A percentile compares a stretch with the other conserved stretches of the same genome.
phyloP scores from a whole-genome alignment of 2,329 filamentous ascomycete genomes.

The Tolypocladium endophyticum region DNA sequence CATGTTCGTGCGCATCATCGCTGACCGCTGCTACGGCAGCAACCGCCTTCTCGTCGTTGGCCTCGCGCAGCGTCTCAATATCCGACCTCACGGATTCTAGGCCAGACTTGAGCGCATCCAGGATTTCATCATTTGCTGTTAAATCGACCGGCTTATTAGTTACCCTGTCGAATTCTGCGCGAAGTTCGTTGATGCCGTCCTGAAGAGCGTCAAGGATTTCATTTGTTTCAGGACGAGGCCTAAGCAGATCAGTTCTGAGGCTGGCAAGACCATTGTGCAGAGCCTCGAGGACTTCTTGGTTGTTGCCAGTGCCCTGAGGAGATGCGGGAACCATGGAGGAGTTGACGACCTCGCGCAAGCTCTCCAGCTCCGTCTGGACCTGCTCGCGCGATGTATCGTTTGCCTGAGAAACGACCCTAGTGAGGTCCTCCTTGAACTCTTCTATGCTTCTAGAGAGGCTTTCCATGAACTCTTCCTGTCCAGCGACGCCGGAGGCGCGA shows the following conservation, averaged over 20 bases:
- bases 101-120: constrained; percentile 78
- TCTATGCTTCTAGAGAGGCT: constrained; percentile 56
- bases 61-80: constrained; percentile 65
- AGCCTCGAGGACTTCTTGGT: constrained; percentile 60
- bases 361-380: constrained; percentile 73
- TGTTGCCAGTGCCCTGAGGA: constrained; percentile 31
- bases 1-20: constrained; percentile 12
- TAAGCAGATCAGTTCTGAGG: constrained; percentile 64
- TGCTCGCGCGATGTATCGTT: constrained; percentile 45
- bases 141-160: constrained; percentile 71
- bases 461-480: constrained; percentile 71
- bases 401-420: constrained; percentile 42
- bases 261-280: constrained; percentile 63
- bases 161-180: constrained; percentile 65
- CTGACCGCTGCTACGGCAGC: constrained; percentile 36
- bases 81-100: constrained; percentile 66
- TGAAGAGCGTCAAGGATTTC: constrained; percentile 85
- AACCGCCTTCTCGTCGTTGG: constrained; percentile 38
- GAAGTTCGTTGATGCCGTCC: constrained; percentile 72
- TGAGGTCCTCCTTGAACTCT: constrained; percentile 56
- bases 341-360: constrained; percentile 68
- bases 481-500: constrained; percentile 54
- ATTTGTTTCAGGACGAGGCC: constrained; percentile 59
- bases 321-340: constrained; percentile 53
- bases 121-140: constrained; percentile 78